These are phyloP conservation scores for Phylloporus arenicola DNA, from an alignment of 768 basidiomycete genomes.

Conservation along the genomic window DNA sequence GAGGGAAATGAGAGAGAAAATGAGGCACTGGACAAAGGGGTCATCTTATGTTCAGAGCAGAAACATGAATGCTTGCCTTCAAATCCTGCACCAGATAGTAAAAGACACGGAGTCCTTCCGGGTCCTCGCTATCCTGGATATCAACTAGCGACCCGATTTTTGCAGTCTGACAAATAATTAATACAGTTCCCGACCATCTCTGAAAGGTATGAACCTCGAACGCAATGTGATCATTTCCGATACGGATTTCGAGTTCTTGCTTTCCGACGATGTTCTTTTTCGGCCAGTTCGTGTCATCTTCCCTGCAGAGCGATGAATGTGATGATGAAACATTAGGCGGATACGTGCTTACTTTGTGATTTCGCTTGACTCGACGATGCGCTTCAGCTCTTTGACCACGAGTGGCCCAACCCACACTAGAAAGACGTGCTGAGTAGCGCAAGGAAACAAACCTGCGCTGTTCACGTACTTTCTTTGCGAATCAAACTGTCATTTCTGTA, in stretches of 20 bases:
- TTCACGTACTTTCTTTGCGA: slow-evolving; percentile 89
- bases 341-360: slow-evolving; percentile 69
- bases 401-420: slow-evolving; percentile 93
- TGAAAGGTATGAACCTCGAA: slow-evolving; percentile 67
- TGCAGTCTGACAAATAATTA: slow-evolving; percentile 63
- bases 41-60: background rate
- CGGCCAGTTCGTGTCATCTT: slow-evolving; percentile 98
- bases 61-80: slow-evolving; percentile 50
- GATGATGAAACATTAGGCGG: background rate
- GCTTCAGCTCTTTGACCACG: slow-evolving; percentile 90
- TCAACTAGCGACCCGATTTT: slow-evolving; percentile 97
- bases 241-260: slow-evolving; percentile 92
- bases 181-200: background rate
- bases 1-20: slow-evolving; percentile 95
- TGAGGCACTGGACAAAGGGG: slow-evolving; percentile 68
- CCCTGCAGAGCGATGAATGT: slow-evolving; percentile 46
- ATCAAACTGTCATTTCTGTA: slow-evolving; percentile 97
- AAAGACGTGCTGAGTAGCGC: background rate
- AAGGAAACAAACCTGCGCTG: background rate
- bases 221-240: slow-evolving; percentile 93
- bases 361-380: slow-evolving; percentile 88
- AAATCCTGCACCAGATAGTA: slow-evolving; percentile 98
- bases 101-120: slow-evolving; percentile 94
- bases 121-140: slow-evolving; percentile 94
- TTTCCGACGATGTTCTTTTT: slow-evolving; percentile 99